Evolutionary conservation across 2,329 filamentous ascomycete species (phyloP), one percentile per base, ranked within the genome.

Genomic region (Aspergillus ibericus): DNA sequence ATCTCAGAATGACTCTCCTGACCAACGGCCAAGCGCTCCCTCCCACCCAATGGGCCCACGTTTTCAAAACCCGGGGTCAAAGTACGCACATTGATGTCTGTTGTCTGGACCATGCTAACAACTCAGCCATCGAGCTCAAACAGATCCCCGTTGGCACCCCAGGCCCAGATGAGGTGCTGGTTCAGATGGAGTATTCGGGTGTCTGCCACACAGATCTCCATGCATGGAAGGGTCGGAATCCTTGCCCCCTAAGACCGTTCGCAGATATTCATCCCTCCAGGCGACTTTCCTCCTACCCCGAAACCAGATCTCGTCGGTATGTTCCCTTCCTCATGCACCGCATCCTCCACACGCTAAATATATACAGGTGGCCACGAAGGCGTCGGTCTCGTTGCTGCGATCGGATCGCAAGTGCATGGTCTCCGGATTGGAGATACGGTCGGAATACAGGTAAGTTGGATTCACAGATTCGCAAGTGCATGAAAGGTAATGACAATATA

Each of bases 241-340:
- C 1, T 16, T 29, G 12, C 1, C 4, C 5, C 16, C 15, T 6
- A 47, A 2, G 5, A 32, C 22, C 5, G 1, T 9, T 13, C 20
- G 3, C 9, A 9, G 15, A 48, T 38, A 6, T n/a, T 40, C 0
- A 53, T 16, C 9, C 15, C 9, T 16, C 9, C 10, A 60, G 42
- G 57, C 38, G 59, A 59, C 38, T 34, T 51, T 38, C 42, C 57
- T 32, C 51, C 52, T 3, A 20, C 27, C 15, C 12, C 38, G 0
- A 58, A 58, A 96, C 10, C 29, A 3, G 12, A 56, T 40, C 53
- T 56, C 16, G 44, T 56, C 8, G 53, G 53, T 34, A 48, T 40
- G 44, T 32, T 3, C 0, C 25, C 27, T n/a, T n/a, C n/a, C 25
- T 48, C 5, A 6, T 15, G 3, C n/a, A 0, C 8, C 8, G 5